A percentile compares a stretch with the other conserved stretches of the same genome.
phyloP scores from a whole-genome alignment of 805 yeast genomes.

The Wickerhamomyces subpelliculosus region DNA sequence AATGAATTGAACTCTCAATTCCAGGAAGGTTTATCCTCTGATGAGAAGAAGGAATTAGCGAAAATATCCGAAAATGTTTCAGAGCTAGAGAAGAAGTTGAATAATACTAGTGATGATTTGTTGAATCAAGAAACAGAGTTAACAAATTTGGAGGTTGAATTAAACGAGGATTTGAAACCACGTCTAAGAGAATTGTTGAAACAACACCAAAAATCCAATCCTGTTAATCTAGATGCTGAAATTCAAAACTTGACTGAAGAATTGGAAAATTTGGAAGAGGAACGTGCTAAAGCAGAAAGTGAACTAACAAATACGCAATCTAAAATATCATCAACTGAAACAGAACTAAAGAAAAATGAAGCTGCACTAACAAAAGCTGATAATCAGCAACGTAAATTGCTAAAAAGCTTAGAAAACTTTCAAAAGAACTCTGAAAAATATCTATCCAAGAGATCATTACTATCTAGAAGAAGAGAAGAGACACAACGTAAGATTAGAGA shows the following conservation, averaged over 20 bases:
- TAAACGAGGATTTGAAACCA: constrained; percentile 52
- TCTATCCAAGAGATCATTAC: constrained; percentile 53
- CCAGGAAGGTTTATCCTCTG: constrained; percentile 39
- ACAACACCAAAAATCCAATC: constrained; percentile 15
- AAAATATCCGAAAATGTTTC: constrained; percentile 30
- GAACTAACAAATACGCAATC: constrained; percentile 22
- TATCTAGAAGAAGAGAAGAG: constrained; percentile 61
- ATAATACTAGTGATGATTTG: constrained; percentile 31
- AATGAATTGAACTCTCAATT: constrained; percentile 51
- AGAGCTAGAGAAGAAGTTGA: constrained; percentile 32
- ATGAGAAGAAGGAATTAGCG: constrained; percentile 39
- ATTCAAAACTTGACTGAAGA: constrained; percentile 14
- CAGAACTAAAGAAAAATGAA: constrained; percentile 27
- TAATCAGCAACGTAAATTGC: constrained; percentile 45
- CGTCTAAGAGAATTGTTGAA: constrained; percentile 34
- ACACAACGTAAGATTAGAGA: constrained; percentile 68
- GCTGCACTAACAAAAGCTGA: constrained; percentile 41
- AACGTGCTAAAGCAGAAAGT: constrained; percentile 21
- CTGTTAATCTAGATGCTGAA: constrained; percentile 10
- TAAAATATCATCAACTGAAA: constrained; percentile 10
- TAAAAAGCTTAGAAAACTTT: constrained; percentile 51
- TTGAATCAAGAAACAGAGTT: constrained; percentile 40
- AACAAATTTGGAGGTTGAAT: constrained; percentile 44
- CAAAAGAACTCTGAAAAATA: constrained; percentile 60
- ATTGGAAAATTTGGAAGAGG: constrained; percentile 22